Evolutionary conservation across 495 filamentous ascomycete genomes (phyloP).

Genomic region (Podospora tetraspora): DNA sequence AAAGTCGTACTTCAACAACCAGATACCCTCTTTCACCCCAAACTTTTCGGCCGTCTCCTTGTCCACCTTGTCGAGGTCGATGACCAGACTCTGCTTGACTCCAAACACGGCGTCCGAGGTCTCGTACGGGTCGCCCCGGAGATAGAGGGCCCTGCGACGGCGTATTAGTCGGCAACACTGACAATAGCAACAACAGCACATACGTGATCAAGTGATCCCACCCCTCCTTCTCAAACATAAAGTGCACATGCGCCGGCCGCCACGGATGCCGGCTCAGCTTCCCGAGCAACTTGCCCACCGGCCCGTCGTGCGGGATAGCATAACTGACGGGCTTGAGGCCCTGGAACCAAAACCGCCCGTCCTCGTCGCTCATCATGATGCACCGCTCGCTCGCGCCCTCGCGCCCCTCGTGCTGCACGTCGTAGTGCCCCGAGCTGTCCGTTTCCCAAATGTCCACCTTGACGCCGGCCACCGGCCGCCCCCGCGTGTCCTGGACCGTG

Average conservation of each 20-base stretch:
- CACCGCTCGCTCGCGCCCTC: slow-evolving; percentile 73
- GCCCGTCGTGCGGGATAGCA: slow-evolving; percentile 85
- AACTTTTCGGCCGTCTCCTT: slow-evolving; percentile 54
- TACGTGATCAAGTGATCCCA: slow-evolving; percentile 86
- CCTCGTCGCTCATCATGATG: slow-evolving; percentile 62
- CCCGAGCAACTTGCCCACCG: slow-evolving; percentile 73
- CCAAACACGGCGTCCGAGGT: slow-evolving; percentile 90
- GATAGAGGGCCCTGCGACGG: slow-evolving; percentile 63
- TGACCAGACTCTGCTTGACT: slow-evolving; percentile 76
- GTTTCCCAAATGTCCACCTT: slow-evolving; percentile 95
- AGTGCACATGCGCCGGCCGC: slow-evolving; percentile 86
- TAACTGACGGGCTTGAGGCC: slow-evolving; percentile 85
- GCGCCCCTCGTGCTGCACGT: slow-evolving; percentile 74
- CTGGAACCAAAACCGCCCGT: slow-evolving; percentile 83
- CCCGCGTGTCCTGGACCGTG: slow-evolving; percentile 62
- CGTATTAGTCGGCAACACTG: background rate
- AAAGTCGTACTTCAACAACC: slow-evolving; percentile 70
- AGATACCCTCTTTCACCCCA: slow-evolving; percentile 62
- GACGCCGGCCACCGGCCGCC: slow-evolving; percentile 61
- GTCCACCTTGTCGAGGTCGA: slow-evolving; percentile 64
- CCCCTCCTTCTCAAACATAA: slow-evolving; percentile 82
- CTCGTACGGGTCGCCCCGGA: slow-evolving; percentile 81
- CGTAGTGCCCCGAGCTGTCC: slow-evolving; percentile 79
- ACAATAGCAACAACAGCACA: slow-evolving; percentile 28
- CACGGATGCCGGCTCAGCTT: slow-evolving; percentile 70